Base-by-base conservation (phyloP, 331 rosid species). In the Malus hybrid region DNA sequence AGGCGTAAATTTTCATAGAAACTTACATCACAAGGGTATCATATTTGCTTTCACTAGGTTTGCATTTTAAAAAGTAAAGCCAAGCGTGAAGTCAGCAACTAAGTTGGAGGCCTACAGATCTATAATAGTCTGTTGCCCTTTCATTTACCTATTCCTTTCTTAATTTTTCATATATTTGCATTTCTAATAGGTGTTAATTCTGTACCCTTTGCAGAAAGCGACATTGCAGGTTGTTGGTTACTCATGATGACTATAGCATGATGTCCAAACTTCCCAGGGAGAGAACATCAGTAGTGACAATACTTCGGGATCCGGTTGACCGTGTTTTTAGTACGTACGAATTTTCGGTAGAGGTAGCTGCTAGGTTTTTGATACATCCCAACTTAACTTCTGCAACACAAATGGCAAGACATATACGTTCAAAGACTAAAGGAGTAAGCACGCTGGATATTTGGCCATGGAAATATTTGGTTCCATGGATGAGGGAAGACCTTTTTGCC, bases 361-460 rank as follows among this genome's bases (percentile, higher is more conserved):
- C 97, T 82, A 87, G 99, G 80, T 95, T 95, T 89, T 83, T 95
- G 89, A 83, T 92, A 72, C 97, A 92, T 88, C 99, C 99, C 68
- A 89, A 95, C 88, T 86, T 95, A 78, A 90, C 92, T 69, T 95
- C 99, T 72, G 96, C 88, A 34, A 86, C 88, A 60, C 85, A 68
- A 82, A 92, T 90, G 93, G 74, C 99, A 44, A 68, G 50, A 53
- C 91, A 83, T 77, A 1, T 95, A 75, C 89, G 93, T 52, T 50
- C 87, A 19, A 89, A 83, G 87, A 36, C 85, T 29, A 89, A 56
- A 66, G 97, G 97, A 84, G 86, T 88, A 55, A 95, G 97, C 84
- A 95, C 99, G 28, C 83, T 95, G 78, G 97, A 90, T 83, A 92
- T 95, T 74, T 95, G 99, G 99, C 99, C 99, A 3, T 95, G 99